Base-by-base conservation (phyloP, 208 protist species). In the Vickermania ingenoplastis region DNA sequence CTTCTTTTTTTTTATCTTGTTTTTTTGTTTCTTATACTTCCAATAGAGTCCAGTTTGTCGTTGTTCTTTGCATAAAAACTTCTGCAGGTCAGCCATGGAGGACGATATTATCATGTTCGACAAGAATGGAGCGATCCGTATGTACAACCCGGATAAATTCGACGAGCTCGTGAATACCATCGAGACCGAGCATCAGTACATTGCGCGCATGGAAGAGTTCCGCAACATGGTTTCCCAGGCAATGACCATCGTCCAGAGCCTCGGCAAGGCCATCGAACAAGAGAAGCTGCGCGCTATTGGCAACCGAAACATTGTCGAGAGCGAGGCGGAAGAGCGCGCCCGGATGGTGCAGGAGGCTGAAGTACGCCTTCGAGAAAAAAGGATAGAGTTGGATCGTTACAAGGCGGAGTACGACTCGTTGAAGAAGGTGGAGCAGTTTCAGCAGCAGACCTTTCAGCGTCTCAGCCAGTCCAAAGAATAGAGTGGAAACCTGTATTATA, bases 121-220 rank as follows among this genome's bases (percentile, higher is more conserved):
- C 78, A 77, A 74, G 67, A 83, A 89, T 53, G 82, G 84, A 14
- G 82, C 81, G 56, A 91, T 92, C 60, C 81, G 85, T 55, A 91
- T 95, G 79, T 95, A 95, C 71, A 81, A 86, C 63, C 89, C 89
- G 1, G 85, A 95, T 25, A 92, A 90, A 70, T 95, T 83, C 59
- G 85, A 95, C 49, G 71, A 95, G 59, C 66, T 90, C 17, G 52
- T 91, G 21, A 88, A 87, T 53, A 65, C 80, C 0, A 77, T 91
- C n/a, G 83, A 89, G 31, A 68, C 77, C 13, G 75, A 87, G 56
- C 72, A 77, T 57, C 69, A 63, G 25, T 95, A 91, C 55, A 73
- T 87, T 5, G 73, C 69, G 23, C 84, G 82, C 66, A 91, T 95
- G 86, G 81, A 92, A 26, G 80, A 90, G 61, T 95, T 95, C 57